These are phyloP conservation scores for Mortierella sp. DNA, from an alignment of 371 early-diverging fungal species.

Conservation along the genomic window DNA sequence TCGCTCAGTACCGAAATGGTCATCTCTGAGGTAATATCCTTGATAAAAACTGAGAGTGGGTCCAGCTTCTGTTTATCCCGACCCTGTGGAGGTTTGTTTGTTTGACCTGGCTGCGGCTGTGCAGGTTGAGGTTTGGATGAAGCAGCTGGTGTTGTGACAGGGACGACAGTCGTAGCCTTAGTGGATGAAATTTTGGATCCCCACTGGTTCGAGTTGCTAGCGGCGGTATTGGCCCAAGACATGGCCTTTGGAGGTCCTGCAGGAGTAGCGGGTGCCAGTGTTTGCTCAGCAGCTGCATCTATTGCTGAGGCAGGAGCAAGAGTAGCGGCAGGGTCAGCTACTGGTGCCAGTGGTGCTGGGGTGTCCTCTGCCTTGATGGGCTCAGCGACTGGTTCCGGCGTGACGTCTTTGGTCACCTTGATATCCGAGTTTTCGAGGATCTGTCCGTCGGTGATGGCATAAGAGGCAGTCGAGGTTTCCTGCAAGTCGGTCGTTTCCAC, in stretches of 20 bases:
- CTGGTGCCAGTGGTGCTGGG: neutral
- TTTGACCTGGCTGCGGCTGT: conserved; percentile 23
- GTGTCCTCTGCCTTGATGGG: conserved; percentile 1
- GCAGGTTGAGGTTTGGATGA: conserved; percentile 22
- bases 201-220: conserved; percentile 53
- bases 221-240: conserved; percentile 63
- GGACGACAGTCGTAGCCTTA: conserved; percentile 35
- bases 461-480: no score
- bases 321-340: neutral
- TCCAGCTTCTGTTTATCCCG: conserved; percentile 12
- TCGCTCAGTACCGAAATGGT: conserved; percentile 48
- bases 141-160: conserved; percentile 6
- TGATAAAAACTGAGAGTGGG: conserved; percentile 29
- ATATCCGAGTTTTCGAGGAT: conserved; percentile 11
- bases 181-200: conserved; percentile 50
- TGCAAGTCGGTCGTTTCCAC: no score
- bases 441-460: conserved; percentile 10
- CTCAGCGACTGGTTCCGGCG: neutral
- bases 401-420: neutral
- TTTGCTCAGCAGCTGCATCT: no score
- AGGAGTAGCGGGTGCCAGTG: no score
- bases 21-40: conserved; percentile 38
- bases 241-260: conserved; percentile 41
- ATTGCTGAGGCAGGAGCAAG: conserved; percentile 7
- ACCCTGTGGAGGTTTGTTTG: conserved; percentile 7